Conservation (phyloP, 139 green algal genomes). For the Ulvella scutata region DNA sequence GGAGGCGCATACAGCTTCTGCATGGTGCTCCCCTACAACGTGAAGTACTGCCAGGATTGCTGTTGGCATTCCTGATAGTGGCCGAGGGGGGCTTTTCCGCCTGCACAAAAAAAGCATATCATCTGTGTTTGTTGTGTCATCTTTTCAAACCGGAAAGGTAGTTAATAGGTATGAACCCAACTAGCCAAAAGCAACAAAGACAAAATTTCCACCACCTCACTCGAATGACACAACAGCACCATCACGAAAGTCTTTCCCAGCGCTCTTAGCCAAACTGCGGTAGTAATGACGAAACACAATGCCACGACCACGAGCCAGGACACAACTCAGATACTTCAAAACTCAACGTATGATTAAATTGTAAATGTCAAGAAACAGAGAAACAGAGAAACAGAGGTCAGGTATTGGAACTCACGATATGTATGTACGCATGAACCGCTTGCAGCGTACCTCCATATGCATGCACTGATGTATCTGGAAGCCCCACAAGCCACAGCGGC, state of each 20-base stretch:
- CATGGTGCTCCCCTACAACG: neutral
- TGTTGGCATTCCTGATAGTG: neutral
- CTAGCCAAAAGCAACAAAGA: neutral
- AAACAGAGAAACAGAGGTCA: neutral
- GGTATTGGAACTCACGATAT: neutral
- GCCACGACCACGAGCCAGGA: too few relatives aligned
- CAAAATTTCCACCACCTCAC: neutral
- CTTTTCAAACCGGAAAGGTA: neutral
- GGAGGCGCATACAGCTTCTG: neutral
- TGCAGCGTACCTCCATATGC: neutral
- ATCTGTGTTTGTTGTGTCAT: neutral
- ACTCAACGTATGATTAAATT: neutral
- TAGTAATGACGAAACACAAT: too few relatives aligned
- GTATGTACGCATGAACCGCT: neutral
- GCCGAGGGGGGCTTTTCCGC: neutral
- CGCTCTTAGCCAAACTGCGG: too few relatives aligned
- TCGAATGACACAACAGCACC: neutral
- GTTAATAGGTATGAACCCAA: neutral
- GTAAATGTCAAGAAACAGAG: neutral
- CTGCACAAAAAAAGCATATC: neutral
- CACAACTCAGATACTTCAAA: too few relatives aligned
- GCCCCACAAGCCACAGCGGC: neutral
- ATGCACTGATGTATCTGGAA: neutral
- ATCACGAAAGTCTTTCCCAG: neutral
- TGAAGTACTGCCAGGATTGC: neutral